Percentiles rank a stretch among this genome's conserved stretches.
Evolutionary conservation across 1,284 basidiomycete species (phyloP).

Genomic region (Ustilago sp.): DNA sequence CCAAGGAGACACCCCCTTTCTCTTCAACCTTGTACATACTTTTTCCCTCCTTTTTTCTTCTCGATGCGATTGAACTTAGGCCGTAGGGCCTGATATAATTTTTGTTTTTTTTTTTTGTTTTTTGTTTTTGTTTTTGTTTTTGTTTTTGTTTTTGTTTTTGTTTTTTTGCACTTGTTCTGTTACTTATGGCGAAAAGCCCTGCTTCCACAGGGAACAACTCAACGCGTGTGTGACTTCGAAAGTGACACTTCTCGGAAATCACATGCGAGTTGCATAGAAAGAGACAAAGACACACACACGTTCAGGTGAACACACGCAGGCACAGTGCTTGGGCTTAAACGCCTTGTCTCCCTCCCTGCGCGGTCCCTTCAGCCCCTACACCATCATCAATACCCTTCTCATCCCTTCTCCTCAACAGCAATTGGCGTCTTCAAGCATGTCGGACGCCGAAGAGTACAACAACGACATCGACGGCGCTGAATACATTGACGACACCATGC

Average conservation of each 20-base stretch:
- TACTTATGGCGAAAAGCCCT: background rate
- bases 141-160: background rate
- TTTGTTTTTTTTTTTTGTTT: background rate
- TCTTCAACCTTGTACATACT: too few species aligned
- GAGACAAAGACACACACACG: conserved; percentile 19
- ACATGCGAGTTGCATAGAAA: conserved; percentile 27
- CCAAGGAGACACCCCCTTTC: too few species aligned
- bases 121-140: background rate
- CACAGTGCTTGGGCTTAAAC: conserved; percentile 1
- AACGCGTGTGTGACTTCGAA: conserved; percentile 11
- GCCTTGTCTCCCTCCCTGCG: background rate
- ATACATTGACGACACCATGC: conserved; percentile 8
- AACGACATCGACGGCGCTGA: conserved; percentile 11
- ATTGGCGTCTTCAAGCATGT: conserved; percentile 14
- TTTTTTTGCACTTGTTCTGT: background rate
- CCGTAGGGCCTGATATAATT: too few species aligned
- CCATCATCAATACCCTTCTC: background rate
- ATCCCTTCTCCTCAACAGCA: background rate
- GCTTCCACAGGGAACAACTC: background rate
- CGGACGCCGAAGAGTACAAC: conserved; percentile 21
- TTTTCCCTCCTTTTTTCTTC: too few species aligned
- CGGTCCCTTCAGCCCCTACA: background rate
- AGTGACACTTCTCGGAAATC: conserved; percentile 45
- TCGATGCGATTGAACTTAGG: too few species aligned
- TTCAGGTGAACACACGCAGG: conserved; percentile 9